phyloP scores from a whole-genome alignment of 2,329 filamentous ascomycete species.

The Penicillium sp. region DNA sequence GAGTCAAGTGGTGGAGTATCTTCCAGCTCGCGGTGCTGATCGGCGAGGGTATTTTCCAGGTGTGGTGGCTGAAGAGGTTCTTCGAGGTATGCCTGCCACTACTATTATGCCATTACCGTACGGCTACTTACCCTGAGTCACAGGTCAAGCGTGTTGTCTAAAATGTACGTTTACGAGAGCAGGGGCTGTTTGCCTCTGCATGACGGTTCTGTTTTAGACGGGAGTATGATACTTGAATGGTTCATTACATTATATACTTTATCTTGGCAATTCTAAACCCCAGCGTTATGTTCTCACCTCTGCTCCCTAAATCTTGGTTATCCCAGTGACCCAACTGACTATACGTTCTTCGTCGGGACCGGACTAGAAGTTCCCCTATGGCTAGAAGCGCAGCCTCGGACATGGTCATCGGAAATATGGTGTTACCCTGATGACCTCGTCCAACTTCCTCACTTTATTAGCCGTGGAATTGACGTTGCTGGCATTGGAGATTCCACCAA shows the following conservation, averaged over 20 bases:
- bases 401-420: background rate
- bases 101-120: background rate
- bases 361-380: background rate
- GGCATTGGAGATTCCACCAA: no score
- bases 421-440: no score
- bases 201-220: slow-evolving; percentile 4
- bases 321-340: no score
- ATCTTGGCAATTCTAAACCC: background rate
- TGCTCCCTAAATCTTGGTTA: no score
- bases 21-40: slow-evolving; percentile 90
- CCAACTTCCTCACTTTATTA: no score
- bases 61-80: slow-evolving; percentile 99
- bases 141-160: slow-evolving; percentile 56
- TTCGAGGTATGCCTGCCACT: slow-evolving; percentile 69
- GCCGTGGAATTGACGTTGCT: no score
- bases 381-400: background rate
- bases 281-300: background rate
- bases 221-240: slow-evolving; percentile 18
- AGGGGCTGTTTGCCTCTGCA: slow-evolving; percentile 6
- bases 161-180: slow-evolving; percentile 27
- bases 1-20: slow-evolving; percentile 99
- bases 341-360: background rate
- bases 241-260: background rate
- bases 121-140: slow-evolving; percentile 6
- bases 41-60: slow-evolving; percentile 94